phyloP scores from a whole-genome alignment of 805 yeast species.

The Candida incommunis region DNA sequence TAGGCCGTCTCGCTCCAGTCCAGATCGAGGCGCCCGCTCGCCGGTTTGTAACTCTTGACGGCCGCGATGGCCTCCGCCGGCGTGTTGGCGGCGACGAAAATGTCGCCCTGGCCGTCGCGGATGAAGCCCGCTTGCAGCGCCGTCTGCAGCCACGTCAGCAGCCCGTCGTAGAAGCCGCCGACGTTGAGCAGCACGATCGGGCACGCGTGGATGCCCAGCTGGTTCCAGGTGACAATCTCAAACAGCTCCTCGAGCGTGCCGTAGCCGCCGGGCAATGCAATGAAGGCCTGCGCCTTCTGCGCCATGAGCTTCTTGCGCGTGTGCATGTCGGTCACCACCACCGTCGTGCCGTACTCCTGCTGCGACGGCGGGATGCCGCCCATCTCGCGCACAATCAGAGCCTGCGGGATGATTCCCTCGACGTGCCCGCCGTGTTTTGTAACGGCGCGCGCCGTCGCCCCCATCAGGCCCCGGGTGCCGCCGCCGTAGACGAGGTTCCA shows the following conservation, averaged over 20 bases:
- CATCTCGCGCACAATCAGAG: constrained; percentile 61
- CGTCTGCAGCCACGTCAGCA: constrained; percentile 45
- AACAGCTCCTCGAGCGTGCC: constrained; percentile 82
- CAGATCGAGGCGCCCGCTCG: constrained; percentile 62
- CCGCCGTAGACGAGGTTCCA: constrained; percentile 86
- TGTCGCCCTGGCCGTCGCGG: constrained; percentile 47
- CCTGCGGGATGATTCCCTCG: constrained; percentile 79
- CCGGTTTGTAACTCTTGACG: constrained; percentile 45
- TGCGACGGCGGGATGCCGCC: constrained; percentile 34
- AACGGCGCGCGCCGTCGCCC: constrained; percentile 12
- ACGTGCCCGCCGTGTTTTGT: constrained; percentile 28
- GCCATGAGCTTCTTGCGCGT: constrained; percentile 81
- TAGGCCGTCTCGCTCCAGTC: constrained; percentile 33
- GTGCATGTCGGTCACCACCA: constrained; percentile 80
- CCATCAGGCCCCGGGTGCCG: constrained; percentile 40
- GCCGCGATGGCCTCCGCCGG: constrained; percentile 53
- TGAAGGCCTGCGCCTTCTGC: constrained; percentile 69
- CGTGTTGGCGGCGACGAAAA: constrained; percentile 53
- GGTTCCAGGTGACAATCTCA: constrained; percentile 87
- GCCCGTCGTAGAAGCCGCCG: constrained; percentile 65
- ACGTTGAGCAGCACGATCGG: constrained; percentile 70
- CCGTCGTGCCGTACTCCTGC: constrained; percentile 56
- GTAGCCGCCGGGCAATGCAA: constrained; percentile 86
- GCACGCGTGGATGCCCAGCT: constrained; percentile 70
- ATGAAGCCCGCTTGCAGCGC: constrained; percentile 57